Base-by-base conservation (phyloP, 805 yeast genomes). In the Yarrowia alimentaria region DNA sequence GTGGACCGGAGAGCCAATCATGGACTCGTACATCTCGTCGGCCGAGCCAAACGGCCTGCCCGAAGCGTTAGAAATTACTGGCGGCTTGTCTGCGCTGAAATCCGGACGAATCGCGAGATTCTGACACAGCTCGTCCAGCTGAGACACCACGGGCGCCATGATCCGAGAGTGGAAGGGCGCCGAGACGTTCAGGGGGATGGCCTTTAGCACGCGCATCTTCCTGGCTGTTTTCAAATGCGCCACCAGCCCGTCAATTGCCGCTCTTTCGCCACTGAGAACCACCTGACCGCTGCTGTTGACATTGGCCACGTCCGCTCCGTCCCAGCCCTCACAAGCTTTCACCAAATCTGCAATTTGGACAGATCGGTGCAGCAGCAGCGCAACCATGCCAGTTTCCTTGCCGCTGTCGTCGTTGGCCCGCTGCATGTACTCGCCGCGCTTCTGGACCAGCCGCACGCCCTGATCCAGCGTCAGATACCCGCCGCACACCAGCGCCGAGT, bases 401-500 rank as follows among this genome's bases (percentile, higher is more conserved):
- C 33, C 33, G 4, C 14, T 8, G n/a, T 28, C 25, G 13, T 40
- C 47, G 5, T 19, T 19, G 22, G 50, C 50, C 10, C 22, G 21
- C 12, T 43, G 50, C 50, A 43, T 43, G 26, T 17, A 43, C 2
- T n/a, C 5, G 3, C 50, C 50, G 2, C 50, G 50, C 10, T 31
- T 31, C 17, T 31, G 28, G n/a, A 43, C 30, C 14, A 43, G 28
- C 19, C 17, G 14, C 5, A 31, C 37, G 2, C 30, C 37, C 28
- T 43, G 21, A n/a, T 43, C 50, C 1, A 43, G 21, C 5, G 9
- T 22, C 30, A 43, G 37, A 17, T 21, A 30, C n/a, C 37, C 37
- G 11, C 30, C 37, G 30, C 50, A 43, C 8, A 43, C 50, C 37
- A 43, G 17, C 5, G 50, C 50, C 21, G 50, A 21, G 30, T 43